Percentiles rank a stretch among this genome's conserved stretches.
phyloP scores from a whole-genome alignment of 2,329 filamentous ascomycete species.

The Thielaviopsis populi region DNA sequence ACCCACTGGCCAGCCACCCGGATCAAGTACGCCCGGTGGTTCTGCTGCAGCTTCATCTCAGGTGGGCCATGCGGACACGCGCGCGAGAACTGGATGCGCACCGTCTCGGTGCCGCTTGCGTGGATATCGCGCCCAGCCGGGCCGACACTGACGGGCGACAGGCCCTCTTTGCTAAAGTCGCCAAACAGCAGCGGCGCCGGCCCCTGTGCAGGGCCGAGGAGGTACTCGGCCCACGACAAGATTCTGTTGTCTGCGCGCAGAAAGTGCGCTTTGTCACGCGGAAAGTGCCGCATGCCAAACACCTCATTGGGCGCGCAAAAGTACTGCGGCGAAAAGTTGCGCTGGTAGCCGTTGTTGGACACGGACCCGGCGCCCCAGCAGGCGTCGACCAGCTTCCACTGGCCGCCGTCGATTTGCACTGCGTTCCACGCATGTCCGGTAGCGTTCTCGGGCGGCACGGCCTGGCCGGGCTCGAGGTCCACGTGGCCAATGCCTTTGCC shows the following conservation, averaged over 20 bases:
- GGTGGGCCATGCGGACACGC: slow-evolving; percentile 49
- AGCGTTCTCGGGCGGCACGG: slow-evolving; percentile 46
- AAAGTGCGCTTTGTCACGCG: slow-evolving; percentile 50
- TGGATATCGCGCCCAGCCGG: slow-evolving; percentile 40
- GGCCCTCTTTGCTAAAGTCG: slow-evolving; percentile 34
- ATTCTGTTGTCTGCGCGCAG: slow-evolving; percentile 57
- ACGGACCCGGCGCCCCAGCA: slow-evolving; percentile 86
- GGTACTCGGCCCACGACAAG: slow-evolving; percentile 70
- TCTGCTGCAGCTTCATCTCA: neutral
- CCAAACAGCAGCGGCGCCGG: slow-evolving; percentile 34
- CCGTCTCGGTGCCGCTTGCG: slow-evolving; percentile 38
- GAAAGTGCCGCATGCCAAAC: slow-evolving; percentile 72
- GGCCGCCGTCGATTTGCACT: slow-evolving; percentile 68
- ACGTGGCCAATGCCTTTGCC: slow-evolving; percentile 73
- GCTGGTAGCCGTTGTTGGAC: slow-evolving; percentile 41
- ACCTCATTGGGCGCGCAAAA: slow-evolving; percentile 56
- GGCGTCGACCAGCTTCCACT: slow-evolving; percentile 81
- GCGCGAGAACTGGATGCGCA: slow-evolving; percentile 70
- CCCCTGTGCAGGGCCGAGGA: slow-evolving; percentile 41
- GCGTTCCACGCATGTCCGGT: slow-evolving; percentile 83
- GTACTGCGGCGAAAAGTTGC: slow-evolving; percentile 48
- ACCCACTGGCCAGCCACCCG: slow-evolving; percentile 25
- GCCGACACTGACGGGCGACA: slow-evolving; percentile 43
- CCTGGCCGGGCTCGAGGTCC: slow-evolving; percentile 45
- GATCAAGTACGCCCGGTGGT: slow-evolving; percentile 1